Evolutionary conservation across 1,284 basidiomycete genomes (phyloP), one percentile per base, ranked within the genome.

Genomic region (Trichosporon faecale): DNA sequence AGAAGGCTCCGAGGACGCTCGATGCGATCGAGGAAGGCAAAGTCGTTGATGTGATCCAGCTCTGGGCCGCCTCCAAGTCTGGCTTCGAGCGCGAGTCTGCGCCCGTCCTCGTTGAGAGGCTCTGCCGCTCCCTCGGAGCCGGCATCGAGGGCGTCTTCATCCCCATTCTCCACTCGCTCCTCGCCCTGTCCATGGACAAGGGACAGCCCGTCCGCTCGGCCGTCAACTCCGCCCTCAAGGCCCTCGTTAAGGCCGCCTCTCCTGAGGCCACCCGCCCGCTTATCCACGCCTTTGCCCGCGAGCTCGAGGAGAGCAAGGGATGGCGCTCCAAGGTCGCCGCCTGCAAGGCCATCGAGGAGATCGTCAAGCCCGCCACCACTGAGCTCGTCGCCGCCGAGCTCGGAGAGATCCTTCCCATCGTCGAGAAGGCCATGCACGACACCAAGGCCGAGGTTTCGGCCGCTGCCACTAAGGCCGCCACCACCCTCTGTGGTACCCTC

Each of bases 271-370:
- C 89, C 18, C 87, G 89, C 31, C 83, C 90, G 69, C 88, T 94
- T 18, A 91, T 96, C 79, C 87, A 88, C 64, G 84, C 85, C 4
- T 87, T 98, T 33, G 90, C 91, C 80, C 85, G 85, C 44, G 88
- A 92, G 68, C 84, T 98, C 35, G 91, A 93, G 67, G 88, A 88
- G 67, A 78, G 78, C 67, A 93, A 92, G 67, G 98, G 98, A 84
- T 99, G 96, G 96, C 89, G 91, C 77, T 90, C 91, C 72, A 98
- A 99, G 86, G 91, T 96, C 16, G 94, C 93, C n/a, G 93, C 91
- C 1, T 85, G 98, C 66, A 95, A 98, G 80, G 89, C 92, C 3
- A 88, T 95, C 79, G 91, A 89, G 80, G 85, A 85, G 64, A 90
- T 94, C 73, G 90, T 92, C 64, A 85, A 86, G 76, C 85, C 86